Evolutionary conservation across 2,329 filamentous ascomycete species (phyloP), one percentile per base, ranked within the genome.

Genomic region (Colletotrichum musicola): DNA sequence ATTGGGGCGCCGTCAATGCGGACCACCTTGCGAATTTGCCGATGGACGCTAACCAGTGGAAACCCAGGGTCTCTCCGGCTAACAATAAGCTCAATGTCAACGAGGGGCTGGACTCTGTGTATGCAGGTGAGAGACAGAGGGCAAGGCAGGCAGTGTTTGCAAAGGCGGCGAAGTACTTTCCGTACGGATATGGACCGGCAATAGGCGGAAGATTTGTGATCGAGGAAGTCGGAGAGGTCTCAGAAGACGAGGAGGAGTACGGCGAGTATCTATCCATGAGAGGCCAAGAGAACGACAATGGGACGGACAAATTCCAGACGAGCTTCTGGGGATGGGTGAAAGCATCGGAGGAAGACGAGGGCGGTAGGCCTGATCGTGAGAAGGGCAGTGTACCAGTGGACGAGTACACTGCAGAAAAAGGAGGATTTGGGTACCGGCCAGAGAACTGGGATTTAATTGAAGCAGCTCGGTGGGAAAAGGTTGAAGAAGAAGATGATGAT

Each of bases 171-270:
- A 85, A 85, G 73, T 84, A 78, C 73, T 84, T 84, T 58, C 82
- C 82, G 0, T 84, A 83, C 61, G 82, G 82, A 1, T 85, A 78
- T 71, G 82, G 84, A 0, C 79, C 81, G 2, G 80, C 81, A 2
- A 80, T 75, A 0, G 81, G 81, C 2, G 79, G 75, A 0, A 78
- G 67, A 13, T 83, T 85, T 66, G 80, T 83, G 4, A 79, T 85
- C 58, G 82, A 84, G 68, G 81, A 83, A 57, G 77, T 85, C 30
- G 82, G 78, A 1, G 81, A 83, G 46, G 72, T 80, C 10, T 77
- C 77, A 7, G 79, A 83, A 18, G 79, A 82, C 53, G 81, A 83
- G 50, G 80, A 83, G 69, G 77, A 81, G 30, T 82, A 82, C 67
- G 81, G 81, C 3, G 79, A 81, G 22, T 83, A 79, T 70, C 80